Evolutionary conservation across 306 rosid species (phyloP), one percentile per base, ranked within the genome.

Genomic region (Mimosa bimucronata): DNA sequence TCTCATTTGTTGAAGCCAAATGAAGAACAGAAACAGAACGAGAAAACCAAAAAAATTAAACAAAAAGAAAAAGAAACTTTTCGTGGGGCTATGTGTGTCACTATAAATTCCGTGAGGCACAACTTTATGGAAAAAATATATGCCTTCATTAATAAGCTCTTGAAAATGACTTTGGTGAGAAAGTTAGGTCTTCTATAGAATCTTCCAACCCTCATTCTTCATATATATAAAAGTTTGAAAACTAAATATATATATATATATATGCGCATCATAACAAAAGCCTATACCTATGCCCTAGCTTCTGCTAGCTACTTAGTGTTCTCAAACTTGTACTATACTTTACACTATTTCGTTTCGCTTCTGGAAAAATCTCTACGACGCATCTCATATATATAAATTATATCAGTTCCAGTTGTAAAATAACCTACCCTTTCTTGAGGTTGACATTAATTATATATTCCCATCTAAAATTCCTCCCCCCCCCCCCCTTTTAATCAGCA

Each of bases 111-210:
- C 80, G 40, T 48, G 74, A 45, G 83, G 81, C 77, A 79, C 77
- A 21, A 60, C 86, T 79, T 79, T 79, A 83, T 66, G 52, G 21
- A 11, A 71, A n/a, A 71, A 9, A 58, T 58, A 23, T 58, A 58
- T 44, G 75, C 58, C 75, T 25, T 45, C 30, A 15, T 44, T 15
- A 71, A 44, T 42, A 70, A 25, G 74, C 57, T 23, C 57, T 42
- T 70, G 38, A 55, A 73, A 77, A 67, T 82, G 70, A 80, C 85
- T 84, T 84, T 88, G 82, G 68, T 76, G 67, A 55, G 28, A 84
- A 80, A 83, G 83, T 75, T 68, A 75, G 45, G 66, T 25, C 25
- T 44, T 45, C 83, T 80, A n/a, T 37, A 30, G 75, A 81, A 84
- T 82, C 82, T 71, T 84, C 79, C 60, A 61, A 71, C 61, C 73